These are phyloP conservation scores for Aspergillus incahuasiensis DNA, from an alignment of 495 filamentous ascomycete species.

Conservation along the genomic window DNA sequence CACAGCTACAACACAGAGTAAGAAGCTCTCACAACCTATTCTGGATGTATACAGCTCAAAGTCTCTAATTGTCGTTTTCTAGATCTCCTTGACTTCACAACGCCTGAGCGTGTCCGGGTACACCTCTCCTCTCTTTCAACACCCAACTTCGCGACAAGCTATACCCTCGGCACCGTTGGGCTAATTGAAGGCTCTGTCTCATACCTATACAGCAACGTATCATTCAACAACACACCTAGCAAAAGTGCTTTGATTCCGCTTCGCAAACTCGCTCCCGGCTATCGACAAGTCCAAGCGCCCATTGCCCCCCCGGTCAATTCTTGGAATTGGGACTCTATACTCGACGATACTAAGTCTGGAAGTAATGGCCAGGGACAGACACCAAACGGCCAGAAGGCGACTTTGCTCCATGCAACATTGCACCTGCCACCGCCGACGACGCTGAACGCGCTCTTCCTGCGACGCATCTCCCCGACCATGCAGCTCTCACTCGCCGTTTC, in stretches of 20 bases:
- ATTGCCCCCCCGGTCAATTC: conserved; percentile 32
- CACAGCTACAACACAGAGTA: conserved; percentile 81
- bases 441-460: conserved; percentile 82
- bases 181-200: conserved; percentile 87
- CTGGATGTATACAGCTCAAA: too few species aligned
- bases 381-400: conserved; percentile 43
- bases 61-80: too few species aligned
- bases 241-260: conserved; percentile 58
- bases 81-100: conserved; percentile 82
- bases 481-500: conserved; percentile 80
- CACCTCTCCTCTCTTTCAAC: conserved; percentile 82
- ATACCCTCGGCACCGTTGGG: conserved; percentile 77
- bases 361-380: conserved; percentile 13
- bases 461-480: conserved; percentile 70
- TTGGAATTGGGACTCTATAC: conserved; percentile 32
- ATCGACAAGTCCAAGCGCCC: conserved; percentile 56
- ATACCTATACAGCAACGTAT: conserved; percentile 82
- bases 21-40: too few species aligned
- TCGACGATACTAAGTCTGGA: conserved; percentile 19
- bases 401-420: conserved; percentile 81
- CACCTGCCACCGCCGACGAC: conserved; percentile 75
- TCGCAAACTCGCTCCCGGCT: conserved; percentile 61
- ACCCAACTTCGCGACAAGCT: conserved; percentile 86
- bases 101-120: conserved; percentile 73
- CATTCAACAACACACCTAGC: conserved; percentile 52